phyloP scores from a whole-genome alignment of 2,329 filamentous ascomycete species.

The Aspergillus hortae region DNA sequence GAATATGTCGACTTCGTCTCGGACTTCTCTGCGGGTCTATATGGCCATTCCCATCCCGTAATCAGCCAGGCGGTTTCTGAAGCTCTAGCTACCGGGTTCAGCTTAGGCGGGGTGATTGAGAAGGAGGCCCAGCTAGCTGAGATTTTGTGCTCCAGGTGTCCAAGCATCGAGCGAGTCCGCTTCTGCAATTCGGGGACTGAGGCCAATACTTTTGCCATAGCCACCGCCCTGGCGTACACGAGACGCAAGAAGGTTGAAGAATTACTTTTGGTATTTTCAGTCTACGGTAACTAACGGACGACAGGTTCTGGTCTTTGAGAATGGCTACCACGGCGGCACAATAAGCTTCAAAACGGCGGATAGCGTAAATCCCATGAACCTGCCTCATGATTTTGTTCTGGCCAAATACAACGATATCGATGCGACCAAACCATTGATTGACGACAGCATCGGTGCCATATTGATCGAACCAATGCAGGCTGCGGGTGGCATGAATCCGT shows the following conservation, averaged over 20 bases:
- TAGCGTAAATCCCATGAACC: conserved; percentile 31
- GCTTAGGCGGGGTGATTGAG: conserved; percentile 51
- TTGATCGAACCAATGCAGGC: conserved; percentile 66
- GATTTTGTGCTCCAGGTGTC: conserved; percentile 53
- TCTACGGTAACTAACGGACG: not conserved
- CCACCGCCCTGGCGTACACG: conserved; percentile 50
- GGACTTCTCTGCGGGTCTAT: conserved; percentile 64
- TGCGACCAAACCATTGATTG: conserved; percentile 39
- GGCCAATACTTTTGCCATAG: conserved; percentile 59
- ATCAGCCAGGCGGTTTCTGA: conserved; percentile 50
- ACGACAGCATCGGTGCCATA: conserved; percentile 56
- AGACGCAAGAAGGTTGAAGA: conserved; percentile 35
- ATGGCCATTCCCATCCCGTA: conserved; percentile 59
- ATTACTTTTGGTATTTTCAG: not conserved
- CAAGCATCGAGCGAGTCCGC: conserved; percentile 51
- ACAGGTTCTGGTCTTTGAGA: conserved; percentile 49
- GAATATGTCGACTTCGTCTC: conserved; percentile 58
- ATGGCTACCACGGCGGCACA: conserved; percentile 55
- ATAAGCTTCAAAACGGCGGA: conserved; percentile 40
- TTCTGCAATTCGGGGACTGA: conserved; percentile 67
- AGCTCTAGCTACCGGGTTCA: conserved; percentile 50
- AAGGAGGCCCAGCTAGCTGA: conserved; percentile 54
- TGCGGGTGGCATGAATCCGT: conserved; percentile 56
- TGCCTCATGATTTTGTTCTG: conserved; percentile 58
- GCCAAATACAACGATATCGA: conserved; percentile 60